These are phyloP conservation scores for Cyclocybe cylindracea DNA, from an alignment of 768 basidiomycete genomes.

Conservation along the genomic window DNA sequence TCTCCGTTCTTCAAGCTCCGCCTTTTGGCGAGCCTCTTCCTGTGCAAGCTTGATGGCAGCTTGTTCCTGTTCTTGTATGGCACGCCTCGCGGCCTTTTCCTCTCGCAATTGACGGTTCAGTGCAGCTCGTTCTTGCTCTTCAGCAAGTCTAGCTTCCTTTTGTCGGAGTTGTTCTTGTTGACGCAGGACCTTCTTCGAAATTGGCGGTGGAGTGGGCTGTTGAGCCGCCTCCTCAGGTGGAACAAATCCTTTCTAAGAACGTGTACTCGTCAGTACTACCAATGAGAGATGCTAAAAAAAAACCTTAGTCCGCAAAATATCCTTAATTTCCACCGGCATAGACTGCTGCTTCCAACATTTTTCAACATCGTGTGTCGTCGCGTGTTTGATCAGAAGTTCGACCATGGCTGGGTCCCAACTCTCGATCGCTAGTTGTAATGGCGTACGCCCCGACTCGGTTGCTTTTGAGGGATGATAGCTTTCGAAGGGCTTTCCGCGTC, in stretches of 20 bases:
- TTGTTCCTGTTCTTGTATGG: constrained; percentile 16
- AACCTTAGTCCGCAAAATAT: constrained; percentile 33
- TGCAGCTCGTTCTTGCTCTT: constrained; percentile 27
- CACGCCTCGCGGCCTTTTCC: constrained; percentile 26
- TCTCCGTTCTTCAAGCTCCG: constrained; percentile 13
- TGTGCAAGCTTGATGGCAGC: constrained; percentile 11
- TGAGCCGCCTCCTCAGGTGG: constrained; percentile 17
- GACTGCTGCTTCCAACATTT: constrained; percentile 29
- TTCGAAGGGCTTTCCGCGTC: constrained; percentile 28
- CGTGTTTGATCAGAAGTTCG: constrained; percentile 35
- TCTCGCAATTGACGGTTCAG: constrained; percentile 29
- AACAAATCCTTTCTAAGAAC: constrained; percentile 34
- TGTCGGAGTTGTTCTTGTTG: constrained; percentile 22
- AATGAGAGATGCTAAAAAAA: background rate
- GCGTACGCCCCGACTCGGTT: constrained; percentile 32
- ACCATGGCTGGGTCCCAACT: constrained; percentile 27
- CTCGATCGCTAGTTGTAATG: constrained; percentile 36
- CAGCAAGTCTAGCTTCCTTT: constrained; percentile 25
- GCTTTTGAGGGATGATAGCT: constrained; percentile 38
- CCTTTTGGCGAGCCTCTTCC: constrained; percentile 12
- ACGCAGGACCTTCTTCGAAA: constrained; percentile 25
- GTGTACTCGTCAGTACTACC: background rate
- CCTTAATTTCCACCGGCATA: constrained; percentile 22
- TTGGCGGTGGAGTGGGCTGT: background rate
- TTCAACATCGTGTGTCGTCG: constrained; percentile 39